Evolutionary conservation across 148 eudicot species (phyloP).

Genomic region (Rhododendron henanense): DNA sequence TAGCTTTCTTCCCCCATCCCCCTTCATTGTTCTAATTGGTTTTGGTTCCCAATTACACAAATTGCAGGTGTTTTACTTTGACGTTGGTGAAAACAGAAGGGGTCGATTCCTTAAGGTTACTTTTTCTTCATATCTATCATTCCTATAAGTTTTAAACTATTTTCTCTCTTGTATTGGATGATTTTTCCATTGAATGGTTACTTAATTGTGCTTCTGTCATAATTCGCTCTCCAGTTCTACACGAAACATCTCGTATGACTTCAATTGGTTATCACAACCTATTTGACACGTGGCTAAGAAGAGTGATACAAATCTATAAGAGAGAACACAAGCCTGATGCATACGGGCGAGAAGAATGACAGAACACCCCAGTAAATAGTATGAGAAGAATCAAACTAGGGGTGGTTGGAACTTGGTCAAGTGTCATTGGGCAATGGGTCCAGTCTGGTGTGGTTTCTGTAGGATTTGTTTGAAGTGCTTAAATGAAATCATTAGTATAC

Average conservation of each 20-base stretch:
- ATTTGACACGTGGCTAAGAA: background rate
- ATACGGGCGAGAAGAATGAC: background rate
- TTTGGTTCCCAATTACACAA: background rate
- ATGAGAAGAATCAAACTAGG: background rate
- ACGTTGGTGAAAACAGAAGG: constrained; percentile 88
- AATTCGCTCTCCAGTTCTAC: background rate
- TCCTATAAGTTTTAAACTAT: background rate
- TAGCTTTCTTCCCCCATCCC: background rate
- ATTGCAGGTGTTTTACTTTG: constrained; percentile 87
- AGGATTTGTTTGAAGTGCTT: background rate
- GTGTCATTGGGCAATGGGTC: background rate
- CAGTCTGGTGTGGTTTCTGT: background rate
- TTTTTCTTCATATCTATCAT: background rate
- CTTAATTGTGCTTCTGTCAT: background rate
- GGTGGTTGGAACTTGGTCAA: background rate
- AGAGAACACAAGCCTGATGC: too few species aligned
- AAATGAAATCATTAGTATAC: background rate
- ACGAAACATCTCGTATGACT: background rate
- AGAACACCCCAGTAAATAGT: background rate
- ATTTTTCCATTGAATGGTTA: background rate
- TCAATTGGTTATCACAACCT: background rate
- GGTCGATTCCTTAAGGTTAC: constrained; percentile 91
- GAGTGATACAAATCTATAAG: too few species aligned
- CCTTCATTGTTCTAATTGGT: background rate
- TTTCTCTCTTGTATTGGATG: background rate